A percentile compares a stretch with the other conserved stretches of the same genome.
Evolutionary conservation across 148 eudicot genomes (phyloP).

Genomic region (Rhododendron vialii): DNA sequence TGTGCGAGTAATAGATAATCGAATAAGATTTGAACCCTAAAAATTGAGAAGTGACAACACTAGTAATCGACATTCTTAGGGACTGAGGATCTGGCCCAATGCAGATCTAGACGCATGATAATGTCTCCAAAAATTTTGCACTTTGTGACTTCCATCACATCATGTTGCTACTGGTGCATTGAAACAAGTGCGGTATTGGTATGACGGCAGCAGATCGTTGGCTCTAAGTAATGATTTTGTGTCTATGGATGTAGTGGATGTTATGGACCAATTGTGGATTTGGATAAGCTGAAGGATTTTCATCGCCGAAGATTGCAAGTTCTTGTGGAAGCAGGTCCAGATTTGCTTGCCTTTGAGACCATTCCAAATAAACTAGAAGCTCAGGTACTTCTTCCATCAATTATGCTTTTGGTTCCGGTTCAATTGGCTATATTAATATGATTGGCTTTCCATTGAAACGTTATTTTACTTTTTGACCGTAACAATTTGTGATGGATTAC

Average conservation of each 20-base stretch:
- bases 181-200: too few species aligned
- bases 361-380: conserved; percentile 86
- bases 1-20: not conserved
- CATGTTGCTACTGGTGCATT: not conserved
- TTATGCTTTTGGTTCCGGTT: not conserved
- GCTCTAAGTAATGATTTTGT: not conserved
- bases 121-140: not conserved
- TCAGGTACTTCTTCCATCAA: conserved; percentile 39
- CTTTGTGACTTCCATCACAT: not conserved
- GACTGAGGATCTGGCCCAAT: not conserved
- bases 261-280: conserved; percentile 48
- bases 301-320: conserved; percentile 76
- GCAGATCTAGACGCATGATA: not conserved
- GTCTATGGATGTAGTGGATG: conserved; percentile 41
- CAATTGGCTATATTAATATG: not conserved
- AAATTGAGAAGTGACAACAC: not conserved
- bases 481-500: not conserved
- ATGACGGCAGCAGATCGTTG: not conserved
- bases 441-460: not conserved
- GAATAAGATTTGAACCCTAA: not conserved
- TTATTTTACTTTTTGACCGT: not conserved
- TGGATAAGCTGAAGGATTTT: conserved; percentile 75
- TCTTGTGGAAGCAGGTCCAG: conserved; percentile 75
- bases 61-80: not conserved
- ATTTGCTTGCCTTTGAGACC: conserved; percentile 84